Evolutionary conservation across 768 basidiomycete genomes (phyloP).

Genomic region (Tephrocybe rancida): DNA sequence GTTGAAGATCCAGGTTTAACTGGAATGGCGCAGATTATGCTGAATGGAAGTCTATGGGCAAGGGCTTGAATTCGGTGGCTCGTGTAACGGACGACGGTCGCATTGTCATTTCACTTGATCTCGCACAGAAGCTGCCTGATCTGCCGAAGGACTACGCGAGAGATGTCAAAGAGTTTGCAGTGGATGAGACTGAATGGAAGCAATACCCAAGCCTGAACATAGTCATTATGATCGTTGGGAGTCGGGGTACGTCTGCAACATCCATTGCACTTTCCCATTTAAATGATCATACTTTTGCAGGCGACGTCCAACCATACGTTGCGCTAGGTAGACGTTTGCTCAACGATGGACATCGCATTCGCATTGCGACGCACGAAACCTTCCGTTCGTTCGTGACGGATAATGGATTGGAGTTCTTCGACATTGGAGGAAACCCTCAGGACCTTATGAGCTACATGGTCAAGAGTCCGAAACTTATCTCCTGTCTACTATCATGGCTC

Average conservation of each 20-base stretch:
- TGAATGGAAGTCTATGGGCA: constrained; percentile 39
- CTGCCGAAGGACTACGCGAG: constrained; percentile 46
- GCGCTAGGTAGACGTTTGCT: constrained; percentile 53
- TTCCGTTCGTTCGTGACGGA: constrained; percentile 57
- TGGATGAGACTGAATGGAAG: constrained; percentile 39
- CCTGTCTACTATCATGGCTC: constrained; percentile 6
- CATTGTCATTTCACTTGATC: constrained; percentile 47
- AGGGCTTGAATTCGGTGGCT: constrained; percentile 44
- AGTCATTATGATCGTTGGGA: constrained; percentile 70
- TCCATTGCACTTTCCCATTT: not conserved
- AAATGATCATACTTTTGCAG: constrained; percentile 25
- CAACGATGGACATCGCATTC: constrained; percentile 57
- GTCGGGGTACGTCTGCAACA: constrained; percentile 50
- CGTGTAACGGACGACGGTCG: constrained; percentile 45
- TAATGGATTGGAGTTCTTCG: constrained; percentile 57
- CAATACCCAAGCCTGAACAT: constrained; percentile 50
- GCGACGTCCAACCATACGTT: constrained; percentile 69
- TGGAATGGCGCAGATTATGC: constrained; percentile 32
- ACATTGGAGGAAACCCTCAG: constrained; percentile 63
- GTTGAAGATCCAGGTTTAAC: too few species aligned
- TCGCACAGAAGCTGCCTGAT: constrained; percentile 52
- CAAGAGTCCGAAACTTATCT: constrained; percentile 47
- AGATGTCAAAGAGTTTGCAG: constrained; percentile 51
- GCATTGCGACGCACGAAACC: constrained; percentile 63
- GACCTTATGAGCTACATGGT: constrained; percentile 77